These are phyloP conservation scores for Ogataea trehaloabstinens DNA, from an alignment of 805 yeast genomes.

Conservation along the genomic window DNA sequence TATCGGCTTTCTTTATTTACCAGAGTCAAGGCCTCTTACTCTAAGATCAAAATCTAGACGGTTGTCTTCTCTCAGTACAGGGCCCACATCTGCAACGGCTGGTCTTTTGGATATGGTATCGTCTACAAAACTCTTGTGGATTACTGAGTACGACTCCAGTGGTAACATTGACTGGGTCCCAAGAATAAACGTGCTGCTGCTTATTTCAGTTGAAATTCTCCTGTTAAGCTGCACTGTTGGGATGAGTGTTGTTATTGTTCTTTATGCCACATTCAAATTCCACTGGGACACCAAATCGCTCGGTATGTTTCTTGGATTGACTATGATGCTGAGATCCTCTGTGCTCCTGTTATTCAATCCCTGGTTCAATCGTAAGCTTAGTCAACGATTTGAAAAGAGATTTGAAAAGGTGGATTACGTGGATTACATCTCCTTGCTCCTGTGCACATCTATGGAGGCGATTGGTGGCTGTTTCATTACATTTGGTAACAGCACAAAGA, in stretches of 20 bases:
- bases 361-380: slow-evolving; percentile 37
- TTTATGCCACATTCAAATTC: slow-evolving; percentile 54
- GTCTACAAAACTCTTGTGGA: slow-evolving; percentile 56
- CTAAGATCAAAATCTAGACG: slow-evolving; percentile 52
- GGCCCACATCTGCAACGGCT: background rate
- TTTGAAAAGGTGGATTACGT: slow-evolving; percentile 48
- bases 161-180: slow-evolving; percentile 32
- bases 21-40: slow-evolving; percentile 61
- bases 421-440: slow-evolving; percentile 23
- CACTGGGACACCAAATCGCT: slow-evolving; percentile 53
- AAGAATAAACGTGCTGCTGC: slow-evolving; percentile 45
- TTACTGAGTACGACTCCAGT: slow-evolving; percentile 37
- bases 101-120: slow-evolving; percentile 29
- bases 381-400: slow-evolving; percentile 33
- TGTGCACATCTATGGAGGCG: slow-evolving; percentile 39
- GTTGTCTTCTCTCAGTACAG: slow-evolving; percentile 15
- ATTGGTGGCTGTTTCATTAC: slow-evolving; percentile 37
- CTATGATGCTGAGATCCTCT: slow-evolving; percentile 49
- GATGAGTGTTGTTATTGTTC: slow-evolving; percentile 39
- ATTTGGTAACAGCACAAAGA: slow-evolving; percentile 26
- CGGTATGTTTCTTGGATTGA: slow-evolving; percentile 53
- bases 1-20: slow-evolving; percentile 40
- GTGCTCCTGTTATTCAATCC: slow-evolving; percentile 55
- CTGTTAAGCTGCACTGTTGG: slow-evolving; percentile 40
- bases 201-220: slow-evolving; percentile 48